A percentile compares a stretch with the other conserved stretches of the same genome.
Conservation (phyloP, 306 rosid genomes). For the Albizia julibrissin region DNA sequence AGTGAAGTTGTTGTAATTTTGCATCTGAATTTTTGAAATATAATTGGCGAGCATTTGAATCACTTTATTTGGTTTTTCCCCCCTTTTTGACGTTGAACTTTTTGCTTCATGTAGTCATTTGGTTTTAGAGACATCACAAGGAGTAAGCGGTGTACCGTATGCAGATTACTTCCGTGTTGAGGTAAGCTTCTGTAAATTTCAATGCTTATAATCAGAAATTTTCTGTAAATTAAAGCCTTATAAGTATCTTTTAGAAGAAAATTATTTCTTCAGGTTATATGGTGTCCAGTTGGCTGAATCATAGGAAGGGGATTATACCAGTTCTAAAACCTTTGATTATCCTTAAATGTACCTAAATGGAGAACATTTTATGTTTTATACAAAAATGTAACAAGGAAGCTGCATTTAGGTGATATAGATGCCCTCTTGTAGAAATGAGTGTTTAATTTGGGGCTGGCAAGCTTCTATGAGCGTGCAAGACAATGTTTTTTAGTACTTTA, state of each 20-base stretch:
- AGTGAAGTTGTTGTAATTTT: constrained; percentile 2
- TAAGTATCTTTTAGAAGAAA: neutral
- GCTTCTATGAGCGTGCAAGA: neutral
- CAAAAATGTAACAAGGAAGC: constrained; percentile 11
- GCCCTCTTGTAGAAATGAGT: neutral
- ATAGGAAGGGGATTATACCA: neutral
- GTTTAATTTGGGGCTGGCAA: neutral
- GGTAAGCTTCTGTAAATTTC: constrained; percentile 53
- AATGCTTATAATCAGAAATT: constrained; percentile 14
- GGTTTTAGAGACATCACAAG: constrained; percentile 91
- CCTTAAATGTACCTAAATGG: neutral
- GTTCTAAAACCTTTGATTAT: constrained; percentile 3
- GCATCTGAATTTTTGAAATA: constrained; percentile 23
- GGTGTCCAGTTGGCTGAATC: neutral
- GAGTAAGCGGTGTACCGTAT: constrained; percentile 86
- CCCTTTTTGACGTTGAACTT: constrained; percentile 40
- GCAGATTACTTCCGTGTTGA: constrained; percentile 88
- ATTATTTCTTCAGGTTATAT: constrained; percentile 3
- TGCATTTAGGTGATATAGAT: neutral
- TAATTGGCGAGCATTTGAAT: neutral
- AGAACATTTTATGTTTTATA: neutral
- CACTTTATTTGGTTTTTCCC: constrained; percentile 18
- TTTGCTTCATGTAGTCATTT: constrained; percentile 65
- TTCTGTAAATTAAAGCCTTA: constrained; percentile 14
- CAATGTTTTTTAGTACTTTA: neutral